Evolutionary conservation across 2,329 filamentous ascomycete genomes (phyloP), one percentile per base, ranked within the genome.

Genomic region (Furcasterigmium furcatum): DNA sequence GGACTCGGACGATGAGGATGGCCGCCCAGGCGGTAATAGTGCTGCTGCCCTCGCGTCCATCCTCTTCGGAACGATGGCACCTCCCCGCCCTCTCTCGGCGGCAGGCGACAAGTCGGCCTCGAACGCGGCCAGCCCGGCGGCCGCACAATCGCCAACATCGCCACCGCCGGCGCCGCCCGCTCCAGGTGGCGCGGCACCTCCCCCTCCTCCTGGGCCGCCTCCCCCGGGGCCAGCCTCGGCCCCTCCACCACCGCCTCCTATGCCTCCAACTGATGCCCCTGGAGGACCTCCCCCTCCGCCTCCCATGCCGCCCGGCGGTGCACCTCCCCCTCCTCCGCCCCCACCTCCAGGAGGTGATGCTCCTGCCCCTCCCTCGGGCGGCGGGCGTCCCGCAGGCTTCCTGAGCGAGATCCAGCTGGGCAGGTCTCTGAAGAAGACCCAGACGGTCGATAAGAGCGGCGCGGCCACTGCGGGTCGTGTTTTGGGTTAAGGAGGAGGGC

Each of bases 21-120:
- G 91, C 44, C 80, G 85, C 9, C 85, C 88, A 16, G 87, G 87
- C 42, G 89, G 89, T 45, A 84, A 87, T 48, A 90, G 83, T 55
- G 94, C 94, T 41, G 94, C 95, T 49, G 89, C 96, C 57, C 80
- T 99, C 30, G 94, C 94, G 14, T 95, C 89, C 7, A 94, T 96
- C 49, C 77, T 99, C 18, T 99, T 99, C 63, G 92, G 94, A 48
- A 96, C 91, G 43, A 97, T 99, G 91, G 92, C 82, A 9, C 92
- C 94, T 32, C 92, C 94, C 13, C 84, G 92, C 43, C 91, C 92
- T 24, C 70, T 96, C 38, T 95, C 89, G 18, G 87, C 90, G 7
- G 83, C 88, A 64, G 90, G 88, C 45, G 84, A 87, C 53, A 87
- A 88, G 56, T 73, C 73, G 9, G 61, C 71, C 16, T 68, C 66